Evolutionary conservation across 169 alveolate genomes (phyloP).

Genomic region (Plasmodium vivax): DNA sequence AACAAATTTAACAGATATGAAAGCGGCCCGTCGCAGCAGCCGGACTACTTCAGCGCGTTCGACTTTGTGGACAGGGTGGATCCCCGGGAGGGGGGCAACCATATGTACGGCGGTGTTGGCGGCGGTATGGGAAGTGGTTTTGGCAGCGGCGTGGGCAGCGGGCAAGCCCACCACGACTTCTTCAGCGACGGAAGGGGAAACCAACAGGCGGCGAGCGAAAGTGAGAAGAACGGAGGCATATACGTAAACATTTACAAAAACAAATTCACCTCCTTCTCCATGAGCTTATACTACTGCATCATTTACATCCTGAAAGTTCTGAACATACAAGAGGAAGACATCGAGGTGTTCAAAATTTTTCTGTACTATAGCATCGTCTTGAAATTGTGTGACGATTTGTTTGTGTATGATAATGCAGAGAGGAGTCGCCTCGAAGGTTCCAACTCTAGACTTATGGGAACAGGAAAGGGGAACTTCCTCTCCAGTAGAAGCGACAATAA

Average conservation of each 20-base stretch:
- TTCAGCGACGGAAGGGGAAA: background rate
- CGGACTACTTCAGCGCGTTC: slow-evolving; percentile 4
- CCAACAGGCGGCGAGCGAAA: background rate
- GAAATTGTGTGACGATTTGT: slow-evolving; percentile 63
- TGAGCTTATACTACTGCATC: slow-evolving; percentile 65
- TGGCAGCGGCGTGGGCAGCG: background rate
- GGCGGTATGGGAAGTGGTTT: background rate
- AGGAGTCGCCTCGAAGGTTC: background rate
- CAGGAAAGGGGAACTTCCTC: background rate
- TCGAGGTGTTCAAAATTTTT: slow-evolving; percentile 66
- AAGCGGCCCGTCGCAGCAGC: background rate
- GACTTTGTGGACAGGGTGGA: slow-evolving; percentile 1
- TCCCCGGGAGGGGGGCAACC: background rate
- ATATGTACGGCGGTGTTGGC: too few species aligned
- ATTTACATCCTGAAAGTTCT: slow-evolving; percentile 46
- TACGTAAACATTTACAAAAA: slow-evolving; percentile 64
- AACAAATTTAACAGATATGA: background rate
- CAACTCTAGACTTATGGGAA: background rate
- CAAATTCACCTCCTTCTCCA: slow-evolving; percentile 70
- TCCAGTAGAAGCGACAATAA: background rate
- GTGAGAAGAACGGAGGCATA: slow-evolving; percentile 63
- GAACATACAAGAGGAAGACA: slow-evolving; percentile 59
- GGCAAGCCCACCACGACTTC: background rate
- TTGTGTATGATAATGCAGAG: slow-evolving; percentile 1
- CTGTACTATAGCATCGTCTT: slow-evolving; percentile 67